Base-by-base conservation (phyloP, 1,284 basidiomycete genomes). In the Trametes polyzona region DNA sequence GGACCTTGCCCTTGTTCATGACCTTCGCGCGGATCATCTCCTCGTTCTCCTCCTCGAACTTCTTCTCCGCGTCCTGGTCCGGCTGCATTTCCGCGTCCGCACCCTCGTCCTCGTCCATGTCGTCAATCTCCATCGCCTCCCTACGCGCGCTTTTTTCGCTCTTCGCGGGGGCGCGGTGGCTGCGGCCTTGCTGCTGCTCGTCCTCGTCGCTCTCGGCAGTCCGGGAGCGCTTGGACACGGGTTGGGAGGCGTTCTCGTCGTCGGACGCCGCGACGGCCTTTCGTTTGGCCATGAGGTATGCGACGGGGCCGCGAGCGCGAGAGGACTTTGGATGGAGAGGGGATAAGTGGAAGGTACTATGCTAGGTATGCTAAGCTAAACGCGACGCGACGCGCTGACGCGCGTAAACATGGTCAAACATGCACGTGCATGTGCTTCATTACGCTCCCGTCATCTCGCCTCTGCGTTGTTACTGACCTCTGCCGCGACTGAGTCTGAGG, bases 21-120 rank as follows among this genome's bases (percentile, higher is more conserved):
- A 90, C 74, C 49, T 76, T 76, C 35, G 76, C 79, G 26, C 82
- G 79, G 55, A 91, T 78, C 40, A 72, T 74, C 48, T 83, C 83
- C 19, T 80, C 80, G 57, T 87, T 76, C 51, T 83, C 76, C 55
- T 81, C 76, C 65, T 88, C 86, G 58, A 90, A 87, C 62, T 76
- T 73, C 59, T 80, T 79, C 54, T 87, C 83, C 27, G 82, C 79
- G 36, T 78, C 77, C 55, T 80, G 77, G 53, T 78, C 73, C 16
- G 75, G 73, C 23, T 71, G 70, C n/a, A 23, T 33, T 2, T 30
- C 37, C 17, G 27, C 37, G 3, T 71, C 58, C 33, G 66, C 63
- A n/a, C 63, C 58, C 26, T 63, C 66, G 11, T 76, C 74, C 1
- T 75, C 72, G 2, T 77, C 75, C 7, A 74, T 62, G 4, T 75